Percentiles rank a stretch among this genome's conserved stretches.
These are phyloP conservation scores for Fusarium torulosum DNA, from an alignment of 2,329 filamentous ascomycete species.

Conservation along the genomic window DNA sequence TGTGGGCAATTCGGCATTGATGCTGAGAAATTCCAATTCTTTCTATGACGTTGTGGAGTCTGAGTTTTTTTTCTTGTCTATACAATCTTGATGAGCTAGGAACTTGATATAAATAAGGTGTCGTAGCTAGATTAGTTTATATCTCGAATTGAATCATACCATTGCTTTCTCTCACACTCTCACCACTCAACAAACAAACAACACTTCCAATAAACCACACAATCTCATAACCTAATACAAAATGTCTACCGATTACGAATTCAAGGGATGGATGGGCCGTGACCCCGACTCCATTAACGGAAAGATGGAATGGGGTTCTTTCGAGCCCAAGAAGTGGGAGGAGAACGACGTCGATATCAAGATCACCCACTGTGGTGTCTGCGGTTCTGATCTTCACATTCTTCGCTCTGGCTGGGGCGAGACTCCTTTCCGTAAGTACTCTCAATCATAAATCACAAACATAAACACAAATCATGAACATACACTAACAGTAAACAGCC, in stretches of 20 bases:
- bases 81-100: slow-evolving; percentile 12
- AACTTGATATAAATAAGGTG: slow-evolving; percentile 13
- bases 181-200: background rate
- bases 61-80: background rate
- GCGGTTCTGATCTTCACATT: slow-evolving; percentile 70
- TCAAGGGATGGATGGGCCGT: slow-evolving; percentile 65
- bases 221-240: slow-evolving; percentile 16
- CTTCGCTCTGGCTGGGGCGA: slow-evolving; percentile 65
- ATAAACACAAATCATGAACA: background rate
- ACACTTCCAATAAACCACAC: background rate
- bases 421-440: slow-evolving; percentile 56
- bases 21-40: slow-evolving; percentile 36
- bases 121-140: background rate
- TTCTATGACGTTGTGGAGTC: slow-evolving; percentile 37
- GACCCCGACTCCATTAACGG: slow-evolving; percentile 57
- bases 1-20: background rate
- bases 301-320: slow-evolving; percentile 66
- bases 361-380: slow-evolving; percentile 74
- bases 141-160: background rate
- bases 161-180: background rate
- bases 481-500: slow-evolving; percentile 48
- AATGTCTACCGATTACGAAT: slow-evolving; percentile 58
- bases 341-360: slow-evolving; percentile 74
- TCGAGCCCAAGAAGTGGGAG: slow-evolving; percentile 72
- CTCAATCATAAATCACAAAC: background rate